Percentiles rank a stretch among this genome's conserved stretches.
phyloP scores from a whole-genome alignment of 1,284 basidiomycete species.

The Veloporphyrellus conicus region DNA sequence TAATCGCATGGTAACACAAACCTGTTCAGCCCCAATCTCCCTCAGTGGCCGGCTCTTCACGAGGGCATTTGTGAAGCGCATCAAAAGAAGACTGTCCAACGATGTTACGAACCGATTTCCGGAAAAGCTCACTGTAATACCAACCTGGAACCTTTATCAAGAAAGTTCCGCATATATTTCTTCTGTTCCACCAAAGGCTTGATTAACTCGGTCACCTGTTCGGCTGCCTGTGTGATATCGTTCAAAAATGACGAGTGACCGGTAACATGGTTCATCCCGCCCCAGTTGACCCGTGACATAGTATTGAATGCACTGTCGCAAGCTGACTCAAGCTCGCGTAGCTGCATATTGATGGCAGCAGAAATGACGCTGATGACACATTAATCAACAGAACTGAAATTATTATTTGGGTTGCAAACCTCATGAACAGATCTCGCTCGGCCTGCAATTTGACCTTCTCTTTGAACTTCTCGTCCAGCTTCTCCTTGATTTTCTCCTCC shows the following conservation, averaged over 20 bases:
- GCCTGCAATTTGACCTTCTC: conserved; percentile 78
- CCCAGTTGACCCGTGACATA: conserved; percentile 78
- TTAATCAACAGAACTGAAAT: conserved; percentile 5
- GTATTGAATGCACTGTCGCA: conserved; percentile 73
- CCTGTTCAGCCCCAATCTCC: conserved; percentile 92
- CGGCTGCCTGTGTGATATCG: conserved; percentile 65
- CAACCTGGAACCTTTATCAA: conserved; percentile 87
- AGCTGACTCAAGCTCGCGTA: conserved; percentile 78
- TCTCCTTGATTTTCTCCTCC: conserved; percentile 86
- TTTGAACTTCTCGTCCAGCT: conserved; percentile 71
- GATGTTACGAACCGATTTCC: not conserved
- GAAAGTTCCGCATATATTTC: conserved; percentile 86
- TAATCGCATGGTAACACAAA: conserved; percentile 29
- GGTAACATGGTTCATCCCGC: conserved; percentile 73
- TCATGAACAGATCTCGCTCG: conserved; percentile 85
- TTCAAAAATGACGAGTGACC: conserved; percentile 78
- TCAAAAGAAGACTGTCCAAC: conserved; percentile 66
- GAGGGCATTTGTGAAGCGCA: conserved; percentile 81
- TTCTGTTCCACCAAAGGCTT: conserved; percentile 83
- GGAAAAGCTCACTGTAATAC: conserved; percentile 7
- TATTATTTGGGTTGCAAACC: conserved; percentile 42
- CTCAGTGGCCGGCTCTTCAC: conserved; percentile 84
- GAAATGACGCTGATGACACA: conserved; percentile 67
- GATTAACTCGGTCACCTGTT: conserved; percentile 61
- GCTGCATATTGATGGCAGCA: conserved; percentile 68